These are phyloP conservation scores for Ophiosphaerella herpotricha DNA, from an alignment of 2,329 filamentous ascomycete genomes.

Conservation along the genomic window DNA sequence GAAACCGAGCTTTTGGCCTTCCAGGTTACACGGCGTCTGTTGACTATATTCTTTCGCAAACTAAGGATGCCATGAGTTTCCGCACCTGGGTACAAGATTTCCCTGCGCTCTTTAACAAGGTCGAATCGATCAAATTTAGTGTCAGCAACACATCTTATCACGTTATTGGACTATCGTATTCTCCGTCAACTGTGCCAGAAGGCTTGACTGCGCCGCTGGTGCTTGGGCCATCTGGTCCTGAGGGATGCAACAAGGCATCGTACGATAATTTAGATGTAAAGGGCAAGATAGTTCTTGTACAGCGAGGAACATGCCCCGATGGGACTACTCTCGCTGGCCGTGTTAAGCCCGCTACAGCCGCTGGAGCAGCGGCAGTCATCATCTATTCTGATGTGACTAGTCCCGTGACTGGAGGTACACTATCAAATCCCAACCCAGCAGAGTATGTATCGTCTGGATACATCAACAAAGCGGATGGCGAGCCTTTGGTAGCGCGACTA, in stretches of 20 bases:
- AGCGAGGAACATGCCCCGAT: slow-evolving; percentile 49
- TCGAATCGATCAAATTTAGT: slow-evolving; percentile 49
- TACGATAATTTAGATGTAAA: slow-evolving; percentile 48
- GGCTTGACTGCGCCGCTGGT: slow-evolving; percentile 50
- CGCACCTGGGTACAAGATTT: slow-evolving; percentile 57
- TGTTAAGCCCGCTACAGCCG: slow-evolving; percentile 47
- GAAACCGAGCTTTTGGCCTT: slow-evolving; percentile 64
- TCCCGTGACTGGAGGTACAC: slow-evolving; percentile 47
- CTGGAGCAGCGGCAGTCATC: slow-evolving; percentile 49
- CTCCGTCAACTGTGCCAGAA: slow-evolving; percentile 53
- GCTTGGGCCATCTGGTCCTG: slow-evolving; percentile 46
- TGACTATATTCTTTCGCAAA: slow-evolving; percentile 60
- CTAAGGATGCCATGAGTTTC: slow-evolving; percentile 47
- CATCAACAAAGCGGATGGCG: slow-evolving; percentile 52
- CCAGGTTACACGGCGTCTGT: slow-evolving; percentile 64
- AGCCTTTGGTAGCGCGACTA: slow-evolving; percentile 48
- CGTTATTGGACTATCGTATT: slow-evolving; percentile 53
- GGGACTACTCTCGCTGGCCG: slow-evolving; percentile 49
- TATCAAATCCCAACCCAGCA: slow-evolving; percentile 44
- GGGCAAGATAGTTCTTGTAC: slow-evolving; percentile 49
- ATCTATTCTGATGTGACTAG: slow-evolving; percentile 48
- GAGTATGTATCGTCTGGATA: slow-evolving; percentile 47
- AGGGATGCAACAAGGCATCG: slow-evolving; percentile 47
- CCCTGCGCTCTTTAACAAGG: slow-evolving; percentile 50
- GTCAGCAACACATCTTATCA: slow-evolving; percentile 45